phyloP scores from a whole-genome alignment of 306 rosid species.

The Ziziphus jujuba region DNA sequence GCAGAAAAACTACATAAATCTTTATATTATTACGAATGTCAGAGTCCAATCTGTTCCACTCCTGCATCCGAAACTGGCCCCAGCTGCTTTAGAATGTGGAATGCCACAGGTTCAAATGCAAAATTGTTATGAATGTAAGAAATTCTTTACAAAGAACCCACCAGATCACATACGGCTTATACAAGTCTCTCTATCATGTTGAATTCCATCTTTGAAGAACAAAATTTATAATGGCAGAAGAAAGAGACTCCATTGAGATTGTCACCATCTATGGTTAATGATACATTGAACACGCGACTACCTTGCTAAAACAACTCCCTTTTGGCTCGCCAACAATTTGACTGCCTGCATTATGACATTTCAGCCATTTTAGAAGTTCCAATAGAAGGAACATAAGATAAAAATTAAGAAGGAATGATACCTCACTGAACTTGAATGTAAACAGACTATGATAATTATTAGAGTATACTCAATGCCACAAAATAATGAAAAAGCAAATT shows the following conservation, averaged over 20 bases:
- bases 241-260: slow-evolving; percentile 76
- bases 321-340: slow-evolving; percentile 60
- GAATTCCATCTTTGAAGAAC: slow-evolving; percentile 76
- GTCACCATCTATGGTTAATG: slow-evolving; percentile 67
- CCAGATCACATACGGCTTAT: slow-evolving; percentile 58
- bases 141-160: neutral
- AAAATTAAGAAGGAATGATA: too few relatives aligned
- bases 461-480: too few relatives aligned
- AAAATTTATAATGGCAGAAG: slow-evolving; percentile 60
- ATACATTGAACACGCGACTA: slow-evolving; percentile 60
- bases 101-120: neutral
- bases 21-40: too few relatives aligned
- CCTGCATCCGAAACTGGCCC: too few relatives aligned
- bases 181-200: slow-evolving; percentile 61
- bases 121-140: neutral
- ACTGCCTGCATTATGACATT: slow-evolving; percentile 56
- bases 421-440: too few relatives aligned
- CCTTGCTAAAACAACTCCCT: slow-evolving; percentile 57
- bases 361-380: neutral
- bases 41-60: too few relatives aligned
- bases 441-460: too few relatives aligned
- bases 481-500: too few relatives aligned
- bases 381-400: neutral
- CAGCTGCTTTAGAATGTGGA: too few relatives aligned
- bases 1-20: too few relatives aligned